These are phyloP conservation scores for Diaporthe helianthi DNA, from an alignment of 2,329 filamentous ascomycete genomes.

Conservation along the genomic window DNA sequence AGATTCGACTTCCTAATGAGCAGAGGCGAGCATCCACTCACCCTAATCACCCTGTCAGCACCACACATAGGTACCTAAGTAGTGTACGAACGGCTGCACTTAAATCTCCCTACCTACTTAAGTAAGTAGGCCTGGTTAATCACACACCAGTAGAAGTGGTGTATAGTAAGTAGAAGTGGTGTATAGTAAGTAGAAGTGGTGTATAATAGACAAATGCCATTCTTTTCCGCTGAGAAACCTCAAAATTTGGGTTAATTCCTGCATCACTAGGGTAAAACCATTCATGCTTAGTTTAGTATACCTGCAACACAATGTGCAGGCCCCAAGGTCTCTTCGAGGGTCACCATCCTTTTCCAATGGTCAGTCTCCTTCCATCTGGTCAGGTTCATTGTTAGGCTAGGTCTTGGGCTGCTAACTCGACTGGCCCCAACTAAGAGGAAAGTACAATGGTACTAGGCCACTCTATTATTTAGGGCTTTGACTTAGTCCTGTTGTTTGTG, in stretches of 20 bases:
- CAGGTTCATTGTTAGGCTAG: not conserved
- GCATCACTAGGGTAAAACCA: not conserved
- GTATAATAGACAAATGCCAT: not conserved
- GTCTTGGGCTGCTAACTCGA: not conserved
- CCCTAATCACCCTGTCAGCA: too few species aligned
- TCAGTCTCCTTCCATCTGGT: not conserved
- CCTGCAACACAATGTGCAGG: not conserved
- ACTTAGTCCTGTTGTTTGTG: not conserved
- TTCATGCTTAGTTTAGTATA: constrained; percentile 6
- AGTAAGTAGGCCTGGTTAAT: not conserved
- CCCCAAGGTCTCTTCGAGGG: not conserved
- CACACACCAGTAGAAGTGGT: too few species aligned
- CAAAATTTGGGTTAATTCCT: not conserved
- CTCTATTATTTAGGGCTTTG: not conserved
- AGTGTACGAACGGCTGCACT: not conserved
- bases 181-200: not conserved
- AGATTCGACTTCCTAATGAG: too few species aligned
- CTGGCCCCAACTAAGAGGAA: not conserved
- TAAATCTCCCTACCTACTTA: not conserved
- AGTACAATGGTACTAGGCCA: not conserved
- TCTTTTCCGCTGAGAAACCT: too few species aligned
- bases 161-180: too few species aligned
- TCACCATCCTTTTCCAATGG: not conserved
- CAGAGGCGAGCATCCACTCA: not conserved
- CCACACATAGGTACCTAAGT: not conserved